phyloP scores from a whole-genome alignment of 2,329 filamentous ascomycete genomes.

The Venturia nashicola region DNA sequence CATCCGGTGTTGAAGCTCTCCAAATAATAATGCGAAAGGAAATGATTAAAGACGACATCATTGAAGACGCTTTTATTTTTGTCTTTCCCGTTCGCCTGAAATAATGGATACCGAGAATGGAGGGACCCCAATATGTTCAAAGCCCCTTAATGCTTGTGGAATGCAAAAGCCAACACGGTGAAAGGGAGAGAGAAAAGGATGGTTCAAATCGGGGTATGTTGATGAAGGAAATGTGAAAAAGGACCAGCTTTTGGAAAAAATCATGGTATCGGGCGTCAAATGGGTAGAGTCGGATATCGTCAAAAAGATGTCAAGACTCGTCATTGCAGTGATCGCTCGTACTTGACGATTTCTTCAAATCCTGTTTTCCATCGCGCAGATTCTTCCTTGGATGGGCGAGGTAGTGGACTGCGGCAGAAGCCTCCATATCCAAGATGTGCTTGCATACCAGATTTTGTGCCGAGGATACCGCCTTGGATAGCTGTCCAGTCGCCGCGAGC shows the following conservation, averaged over 20 bases:
- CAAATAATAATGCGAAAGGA: too few species aligned
- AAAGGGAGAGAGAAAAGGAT: not conserved
- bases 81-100: not conserved
- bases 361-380: slow-evolving; percentile 27
- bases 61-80: not conserved
- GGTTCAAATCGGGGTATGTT: not conserved
- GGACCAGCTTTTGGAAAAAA: not conserved
- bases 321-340: slow-evolving; percentile 22
- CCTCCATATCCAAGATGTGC: slow-evolving; percentile 55
- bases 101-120: not conserved
- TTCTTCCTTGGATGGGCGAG: slow-evolving; percentile 34
- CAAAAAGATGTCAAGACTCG: not conserved
- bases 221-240: not conserved
- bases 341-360: slow-evolving; percentile 32
- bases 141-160: not conserved
- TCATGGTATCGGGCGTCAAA: not conserved
- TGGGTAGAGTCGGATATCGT: not conserved
- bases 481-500: slow-evolving; percentile 57
- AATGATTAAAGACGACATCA: too few species aligned
- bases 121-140: not conserved
- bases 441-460: slow-evolving; percentile 54
- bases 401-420: slow-evolving; percentile 44
- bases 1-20: too few species aligned
- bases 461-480: slow-evolving; percentile 56
- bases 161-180: not conserved